Evolutionary conservation across 495 filamentous ascomycete genomes (phyloP), one percentile per base, ranked within the genome.

Genomic region (Xylaria castorea): DNA sequence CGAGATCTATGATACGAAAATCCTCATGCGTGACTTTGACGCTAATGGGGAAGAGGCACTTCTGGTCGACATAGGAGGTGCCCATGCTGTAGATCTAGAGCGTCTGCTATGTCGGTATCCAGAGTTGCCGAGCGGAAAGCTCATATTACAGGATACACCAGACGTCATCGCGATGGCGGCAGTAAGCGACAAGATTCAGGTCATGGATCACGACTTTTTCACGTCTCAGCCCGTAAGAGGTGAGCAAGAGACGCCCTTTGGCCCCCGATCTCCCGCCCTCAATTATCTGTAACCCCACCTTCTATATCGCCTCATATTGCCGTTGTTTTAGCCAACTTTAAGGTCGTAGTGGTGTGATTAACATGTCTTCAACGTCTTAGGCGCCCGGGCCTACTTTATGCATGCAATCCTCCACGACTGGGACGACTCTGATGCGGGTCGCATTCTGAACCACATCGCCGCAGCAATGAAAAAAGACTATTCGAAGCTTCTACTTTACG

Each of bases 401-500:
- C 82, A 82, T 64, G 73, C 72, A 18, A 75, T 85, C 1, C 71
- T 85, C 2, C 84, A 86, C 71, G 80, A 85, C 74, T 85, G 82
- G 82, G 70, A 81, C 3, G 82, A 85, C 57, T 11, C 30, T 2
- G 60, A 74, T 22, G 67, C 61, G 12, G 12, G 44, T 18, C 55
- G 63, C 4, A 74, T 74, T 16, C 67, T 74, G 25, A 60, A 61
- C 20, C 27, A 71, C 3, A 36, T 69, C 8, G 60, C 44, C 5
- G 58, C 66, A 30, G 72, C 72, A 18, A 74, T 74, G 72, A 64
- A 48, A 30, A 74, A 70, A 36, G 61, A 50, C 1, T 74, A 70
- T 32, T 70, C 66, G 8, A 71, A 65, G 25, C 68, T 74, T 27
- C 72, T 74, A 3, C 46, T 74, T 25, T 74, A 63, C n/a, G 72